phyloP scores from a whole-genome alignment of 148 eudicot genomes.

The Nepenthes mirabilis region DNA sequence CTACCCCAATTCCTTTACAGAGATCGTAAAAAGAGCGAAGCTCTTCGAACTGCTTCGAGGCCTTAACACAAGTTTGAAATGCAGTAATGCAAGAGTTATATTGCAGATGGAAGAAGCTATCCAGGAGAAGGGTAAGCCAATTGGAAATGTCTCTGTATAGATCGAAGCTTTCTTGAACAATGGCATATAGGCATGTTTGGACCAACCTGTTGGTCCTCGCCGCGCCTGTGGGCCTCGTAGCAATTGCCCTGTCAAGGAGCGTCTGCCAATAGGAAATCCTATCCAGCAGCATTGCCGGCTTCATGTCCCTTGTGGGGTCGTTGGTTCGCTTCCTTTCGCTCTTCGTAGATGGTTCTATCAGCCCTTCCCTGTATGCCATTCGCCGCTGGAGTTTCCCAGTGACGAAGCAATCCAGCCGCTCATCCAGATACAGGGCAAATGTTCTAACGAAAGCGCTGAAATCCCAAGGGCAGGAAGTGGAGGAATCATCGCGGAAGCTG shows the following conservation, averaged over 20 bases:
- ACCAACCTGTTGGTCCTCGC: constrained; percentile 52
- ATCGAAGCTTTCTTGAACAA: constrained; percentile 75
- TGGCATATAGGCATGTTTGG: constrained; percentile 41
- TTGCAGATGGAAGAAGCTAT: constrained; percentile 67
- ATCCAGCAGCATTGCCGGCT: constrained; percentile 66
- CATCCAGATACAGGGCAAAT: constrained; percentile 68
- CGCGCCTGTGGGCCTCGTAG: constrained; percentile 66
- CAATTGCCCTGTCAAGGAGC: constrained; percentile 68
- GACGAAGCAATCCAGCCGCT: constrained; percentile 73
- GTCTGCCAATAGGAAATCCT: constrained; percentile 63
- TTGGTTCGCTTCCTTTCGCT: neutral
- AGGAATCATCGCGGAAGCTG: constrained; percentile 41
- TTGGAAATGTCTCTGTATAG: constrained; percentile 63
- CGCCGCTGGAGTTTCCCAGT: constrained; percentile 80
- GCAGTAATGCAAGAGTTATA: constrained; percentile 44
- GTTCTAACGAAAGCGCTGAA: constrained; percentile 70
- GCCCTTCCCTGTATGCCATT: neutral
- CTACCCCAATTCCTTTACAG: constrained; percentile 53
- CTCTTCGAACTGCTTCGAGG: constrained; percentile 60
- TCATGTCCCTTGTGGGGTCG: constrained; percentile 52
- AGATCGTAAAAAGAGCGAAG: constrained; percentile 37
- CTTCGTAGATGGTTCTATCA: neutral
- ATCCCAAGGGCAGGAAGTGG: constrained; percentile 72
- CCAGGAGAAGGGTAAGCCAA: constrained; percentile 49
- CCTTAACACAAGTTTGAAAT: constrained; percentile 57